These are phyloP conservation scores for Nicotiana rustica DNA, from an alignment of 305 asterid genomes.

Conservation along the genomic window DNA sequence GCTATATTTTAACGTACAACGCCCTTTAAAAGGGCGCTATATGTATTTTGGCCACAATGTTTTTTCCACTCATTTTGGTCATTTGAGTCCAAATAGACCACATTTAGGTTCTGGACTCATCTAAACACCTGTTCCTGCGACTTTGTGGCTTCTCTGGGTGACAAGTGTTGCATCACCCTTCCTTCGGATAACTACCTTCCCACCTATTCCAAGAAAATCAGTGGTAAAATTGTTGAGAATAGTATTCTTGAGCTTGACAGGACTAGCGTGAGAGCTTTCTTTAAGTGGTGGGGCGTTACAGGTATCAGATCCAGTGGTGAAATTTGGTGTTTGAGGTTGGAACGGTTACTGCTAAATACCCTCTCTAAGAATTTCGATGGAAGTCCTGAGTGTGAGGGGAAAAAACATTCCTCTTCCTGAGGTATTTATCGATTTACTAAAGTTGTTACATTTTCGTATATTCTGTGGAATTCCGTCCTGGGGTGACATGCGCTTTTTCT, in stretches of 20 bases:
- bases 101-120: too few species aligned
- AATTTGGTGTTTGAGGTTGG: conserved; percentile 85
- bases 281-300: conserved; percentile 92
- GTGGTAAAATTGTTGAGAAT: conserved; percentile 74
- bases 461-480: neutral
- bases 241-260: conserved; percentile 85
- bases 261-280: conserved; percentile 86
- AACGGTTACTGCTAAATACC: conserved; percentile 78
- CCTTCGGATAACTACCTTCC: conserved; percentile 95
- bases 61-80: too few species aligned
- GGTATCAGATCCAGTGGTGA: conserved; percentile 78
- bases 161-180: conserved; percentile 69
- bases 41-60: too few species aligned
- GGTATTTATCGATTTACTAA: neutral
- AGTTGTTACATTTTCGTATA: neutral
- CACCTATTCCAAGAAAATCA: conserved; percentile 63
- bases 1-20: too few species aligned
- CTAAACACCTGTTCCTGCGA: neutral
- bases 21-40: too few species aligned
- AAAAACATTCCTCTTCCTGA: conserved; percentile 59
- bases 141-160: conserved; percentile 48
- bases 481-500: neutral
- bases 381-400: conserved; percentile 76
- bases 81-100: too few species aligned
- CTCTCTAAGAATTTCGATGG: conserved; percentile 68